Conservation (phyloP, 1,139 yeast species). For the Taphrina pruni region DNA sequence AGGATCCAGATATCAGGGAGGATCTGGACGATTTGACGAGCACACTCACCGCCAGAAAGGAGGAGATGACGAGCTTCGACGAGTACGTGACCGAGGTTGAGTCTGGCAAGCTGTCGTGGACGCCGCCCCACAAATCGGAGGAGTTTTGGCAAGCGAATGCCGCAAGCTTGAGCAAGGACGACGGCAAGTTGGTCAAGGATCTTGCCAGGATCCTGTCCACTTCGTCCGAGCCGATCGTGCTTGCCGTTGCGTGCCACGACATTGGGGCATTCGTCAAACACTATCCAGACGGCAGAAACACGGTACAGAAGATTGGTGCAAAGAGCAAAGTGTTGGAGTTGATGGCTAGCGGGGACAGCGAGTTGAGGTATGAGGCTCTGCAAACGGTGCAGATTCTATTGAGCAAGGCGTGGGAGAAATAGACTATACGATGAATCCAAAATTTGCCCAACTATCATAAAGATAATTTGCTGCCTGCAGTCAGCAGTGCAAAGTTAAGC, state of each 20-base stretch:
- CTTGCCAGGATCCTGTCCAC: constrained; percentile 54
- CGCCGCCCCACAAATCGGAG: constrained; percentile 88
- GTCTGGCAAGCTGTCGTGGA: constrained; percentile 79
- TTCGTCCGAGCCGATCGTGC: constrained; percentile 51
- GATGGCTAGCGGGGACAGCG: constrained; percentile 80
- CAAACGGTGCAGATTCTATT: constrained; percentile 91
- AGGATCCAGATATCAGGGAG: constrained; percentile 85
- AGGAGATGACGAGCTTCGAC: constrained; percentile 86
- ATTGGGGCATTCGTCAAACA: constrained; percentile 72
- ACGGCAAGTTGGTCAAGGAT: constrained; percentile 69
- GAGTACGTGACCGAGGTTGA: constrained; percentile 87
- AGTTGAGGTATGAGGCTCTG: constrained; percentile 91
- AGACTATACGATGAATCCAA: background rate
- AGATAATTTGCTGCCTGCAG: too few species aligned
- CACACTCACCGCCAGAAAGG: constrained; percentile 71
- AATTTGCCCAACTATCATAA: too few species aligned
- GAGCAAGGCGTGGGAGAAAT: constrained; percentile 62
- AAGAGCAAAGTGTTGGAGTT: constrained; percentile 84
- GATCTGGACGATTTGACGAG: constrained; percentile 69
- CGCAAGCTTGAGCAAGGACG: constrained; percentile 72
- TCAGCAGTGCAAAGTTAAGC: too few species aligned
- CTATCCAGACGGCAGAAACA: constrained; percentile 60
- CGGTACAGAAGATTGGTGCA: constrained; percentile 60
- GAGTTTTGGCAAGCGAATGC: constrained; percentile 91
- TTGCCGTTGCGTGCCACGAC: constrained; percentile 72